Evolutionary conservation across 306 rosid genomes (phyloP).

Genomic region (Vigna hirtella): DNA sequence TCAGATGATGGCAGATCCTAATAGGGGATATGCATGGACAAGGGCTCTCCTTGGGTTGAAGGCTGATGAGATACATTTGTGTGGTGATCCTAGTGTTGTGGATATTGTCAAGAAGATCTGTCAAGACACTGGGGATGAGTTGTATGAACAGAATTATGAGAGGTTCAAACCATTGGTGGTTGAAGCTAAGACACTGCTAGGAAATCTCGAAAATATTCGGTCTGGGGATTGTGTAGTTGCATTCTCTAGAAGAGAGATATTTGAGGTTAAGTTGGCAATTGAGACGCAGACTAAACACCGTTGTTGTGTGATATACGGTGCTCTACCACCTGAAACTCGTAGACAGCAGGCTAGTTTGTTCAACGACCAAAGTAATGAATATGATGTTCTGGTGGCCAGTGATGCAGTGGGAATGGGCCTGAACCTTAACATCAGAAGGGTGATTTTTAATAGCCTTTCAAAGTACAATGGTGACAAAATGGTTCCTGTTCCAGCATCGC

Average conservation of each 20-base stretch:
- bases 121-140: conserved; percentile 81
- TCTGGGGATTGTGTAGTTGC: conserved; percentile 98
- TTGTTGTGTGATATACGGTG: conserved; percentile 92
- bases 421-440: conserved; percentile 92
- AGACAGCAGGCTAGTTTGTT: conserved; percentile 86
- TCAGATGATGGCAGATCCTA: conserved; percentile 83
- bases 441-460: conserved; percentile 75
- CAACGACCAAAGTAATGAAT: conserved; percentile 81
- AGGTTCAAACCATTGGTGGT: conserved; percentile 95
- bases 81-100: conserved; percentile 92
- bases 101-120: conserved; percentile 73
- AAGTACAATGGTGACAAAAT: conserved; percentile 88
- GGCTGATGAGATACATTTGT: conserved; percentile 90
- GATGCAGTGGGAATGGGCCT: conserved; percentile 99
- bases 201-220: conserved; percentile 77
- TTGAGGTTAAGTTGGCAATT: conserved; percentile 86
- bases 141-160: conserved; percentile 76
- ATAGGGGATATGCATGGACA: conserved; percentile 89
- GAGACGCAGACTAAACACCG: conserved; percentile 80
- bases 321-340: conserved; percentile 93
- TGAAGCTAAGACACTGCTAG: conserved; percentile 86
- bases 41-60: conserved; percentile 87
- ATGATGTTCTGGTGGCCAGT: conserved; percentile 87
- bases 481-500: conserved; percentile 86
- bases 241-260: conserved; percentile 93